Evolutionary conservation across 2,329 filamentous ascomycete species (phyloP).

Genomic region (Pyrenochaeta sp.): DNA sequence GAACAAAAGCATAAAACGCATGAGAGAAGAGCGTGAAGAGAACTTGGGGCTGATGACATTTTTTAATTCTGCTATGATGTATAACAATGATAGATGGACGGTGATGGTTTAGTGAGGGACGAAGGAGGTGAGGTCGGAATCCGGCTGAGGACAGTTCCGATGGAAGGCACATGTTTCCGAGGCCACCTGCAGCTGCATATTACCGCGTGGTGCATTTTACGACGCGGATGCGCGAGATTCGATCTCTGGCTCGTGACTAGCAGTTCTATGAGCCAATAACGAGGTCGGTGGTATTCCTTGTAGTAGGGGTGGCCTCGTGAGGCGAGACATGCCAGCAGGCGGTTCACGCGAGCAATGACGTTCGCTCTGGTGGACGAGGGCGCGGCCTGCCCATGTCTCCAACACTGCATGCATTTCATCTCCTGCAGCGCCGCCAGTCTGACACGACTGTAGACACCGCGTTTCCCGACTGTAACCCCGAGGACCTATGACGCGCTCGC

Average conservation of each 20-base stretch:
- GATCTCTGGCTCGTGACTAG: no score
- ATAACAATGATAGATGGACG: no score
- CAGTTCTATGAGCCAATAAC: no score
- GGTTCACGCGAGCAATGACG: slow-evolving; percentile 5
- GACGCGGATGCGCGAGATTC: no score
- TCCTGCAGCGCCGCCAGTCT: not conserved
- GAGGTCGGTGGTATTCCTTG: no score
- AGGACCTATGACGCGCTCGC: slow-evolving; percentile 23
- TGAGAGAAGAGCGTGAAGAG: no score
- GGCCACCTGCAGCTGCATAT: slow-evolving; percentile 1
- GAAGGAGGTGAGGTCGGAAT: slow-evolving; percentile 1
- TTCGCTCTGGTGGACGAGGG: not conserved
- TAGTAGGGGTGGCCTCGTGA: not conserved
- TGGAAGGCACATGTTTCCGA: not conserved
- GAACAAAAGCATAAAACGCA: no score
- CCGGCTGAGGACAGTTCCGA: not conserved
- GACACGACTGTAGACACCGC: not conserved
- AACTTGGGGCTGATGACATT: not conserved
- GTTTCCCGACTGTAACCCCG: no score
- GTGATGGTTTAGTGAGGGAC: not conserved
- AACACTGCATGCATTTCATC: not conserved
- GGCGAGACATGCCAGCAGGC: not conserved
- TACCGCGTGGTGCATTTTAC: no score
- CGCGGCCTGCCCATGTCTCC: slow-evolving; percentile 1
- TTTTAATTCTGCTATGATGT: not conserved